These are phyloP conservation scores for Russula sp. DNA, from an alignment of 768 basidiomycete genomes.

Conservation along the genomic window DNA sequence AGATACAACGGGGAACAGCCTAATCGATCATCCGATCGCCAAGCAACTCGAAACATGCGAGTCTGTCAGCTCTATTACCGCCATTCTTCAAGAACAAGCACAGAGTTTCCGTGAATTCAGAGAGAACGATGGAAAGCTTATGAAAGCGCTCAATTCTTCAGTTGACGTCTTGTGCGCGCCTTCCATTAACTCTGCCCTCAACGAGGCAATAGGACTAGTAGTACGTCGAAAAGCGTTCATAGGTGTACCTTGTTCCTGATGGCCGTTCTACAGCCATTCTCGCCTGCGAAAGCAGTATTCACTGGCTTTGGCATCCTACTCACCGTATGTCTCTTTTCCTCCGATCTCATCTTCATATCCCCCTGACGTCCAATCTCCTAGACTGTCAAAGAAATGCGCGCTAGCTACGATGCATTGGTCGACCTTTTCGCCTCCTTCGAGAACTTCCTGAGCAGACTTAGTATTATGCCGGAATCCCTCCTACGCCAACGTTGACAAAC, in stretches of 20 bases:
- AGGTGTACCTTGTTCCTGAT: no score
- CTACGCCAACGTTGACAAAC: not conserved
- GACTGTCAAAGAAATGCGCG: not conserved
- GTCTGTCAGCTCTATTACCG: not conserved
- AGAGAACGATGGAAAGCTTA: not conserved
- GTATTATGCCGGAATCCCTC: not conserved
- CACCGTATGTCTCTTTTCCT: not conserved
- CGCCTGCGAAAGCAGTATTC: slow-evolving; percentile 1
- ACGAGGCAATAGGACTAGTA: not conserved
- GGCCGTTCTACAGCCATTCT: not conserved
- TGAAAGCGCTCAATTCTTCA: not conserved
- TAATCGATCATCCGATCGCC: not conserved
- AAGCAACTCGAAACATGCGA: not conserved
- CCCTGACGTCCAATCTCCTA: not conserved
- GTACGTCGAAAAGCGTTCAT: not conserved
- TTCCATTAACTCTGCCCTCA: not conserved
- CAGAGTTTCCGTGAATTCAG: not conserved
- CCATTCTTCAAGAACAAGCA: not conserved
- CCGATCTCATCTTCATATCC: not conserved
- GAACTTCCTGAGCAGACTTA: slow-evolving; percentile 6
- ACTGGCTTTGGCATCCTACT: not conserved
- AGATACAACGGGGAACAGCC: not conserved
- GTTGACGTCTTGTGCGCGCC: not conserved
- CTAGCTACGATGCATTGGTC: not conserved
- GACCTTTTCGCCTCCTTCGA: slow-evolving; percentile 11